Evolutionary conservation across 2,329 filamentous ascomycete species (phyloP).

Genomic region (Trichoderma sp.): DNA sequence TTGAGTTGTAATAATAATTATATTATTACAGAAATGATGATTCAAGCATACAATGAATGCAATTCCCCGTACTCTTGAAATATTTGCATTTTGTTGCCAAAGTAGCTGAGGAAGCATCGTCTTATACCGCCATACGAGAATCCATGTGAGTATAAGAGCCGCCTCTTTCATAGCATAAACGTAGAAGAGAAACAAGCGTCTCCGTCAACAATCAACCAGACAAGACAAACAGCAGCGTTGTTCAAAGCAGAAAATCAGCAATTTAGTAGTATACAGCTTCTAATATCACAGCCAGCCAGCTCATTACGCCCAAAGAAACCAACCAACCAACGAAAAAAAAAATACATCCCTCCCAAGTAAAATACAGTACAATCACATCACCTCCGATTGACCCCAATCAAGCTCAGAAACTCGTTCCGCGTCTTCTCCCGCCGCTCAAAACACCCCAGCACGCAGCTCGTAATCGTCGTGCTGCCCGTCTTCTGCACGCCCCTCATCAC

Average conservation of each 20-base stretch:
- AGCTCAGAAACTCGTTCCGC: conserved; percentile 88
- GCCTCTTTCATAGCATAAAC: no score
- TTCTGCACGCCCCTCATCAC: conserved; percentile 99
- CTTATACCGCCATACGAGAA: background rate
- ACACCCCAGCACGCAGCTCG: conserved; percentile 95
- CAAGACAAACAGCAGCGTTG: background rate
- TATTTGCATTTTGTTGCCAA: background rate
- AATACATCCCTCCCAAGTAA: background rate
- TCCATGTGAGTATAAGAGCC: no score
- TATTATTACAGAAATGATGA: background rate
- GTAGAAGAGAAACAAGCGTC: background rate
- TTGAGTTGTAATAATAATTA: background rate
- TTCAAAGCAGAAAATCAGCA: background rate
- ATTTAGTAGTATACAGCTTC: background rate
- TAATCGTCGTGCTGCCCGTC: conserved; percentile 82
- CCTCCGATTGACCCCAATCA: conserved; percentile 52
- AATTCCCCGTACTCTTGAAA: background rate
- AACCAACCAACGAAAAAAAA: background rate
- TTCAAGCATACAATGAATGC: background rate
- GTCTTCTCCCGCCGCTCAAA: conserved; percentile 94
- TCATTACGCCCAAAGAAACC: background rate
- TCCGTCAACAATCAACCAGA: background rate
- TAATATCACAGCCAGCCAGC: background rate
- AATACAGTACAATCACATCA: conserved; percentile 5
- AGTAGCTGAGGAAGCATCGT: background rate